Percentiles rank a stretch among this genome's conserved stretches.
These are phyloP conservation scores for Ganoderma boninense DNA, from an alignment of 1,284 basidiomycete genomes.

Conservation along the genomic window DNA sequence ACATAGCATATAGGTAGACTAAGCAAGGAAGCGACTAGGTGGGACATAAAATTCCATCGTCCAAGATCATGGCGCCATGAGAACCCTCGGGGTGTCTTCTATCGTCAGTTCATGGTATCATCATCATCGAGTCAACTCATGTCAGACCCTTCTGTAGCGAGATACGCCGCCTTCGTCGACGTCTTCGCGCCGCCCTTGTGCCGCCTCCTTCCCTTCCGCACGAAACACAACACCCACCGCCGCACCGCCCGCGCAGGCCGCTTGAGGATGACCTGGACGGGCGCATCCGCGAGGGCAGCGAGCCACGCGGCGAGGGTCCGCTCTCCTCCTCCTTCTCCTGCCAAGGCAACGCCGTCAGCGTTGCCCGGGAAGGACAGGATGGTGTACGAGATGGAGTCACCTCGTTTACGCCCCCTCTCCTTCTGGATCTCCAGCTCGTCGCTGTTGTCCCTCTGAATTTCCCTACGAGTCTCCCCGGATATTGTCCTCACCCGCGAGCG, in stretches of 20 bases:
- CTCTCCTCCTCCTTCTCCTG: too few species aligned
- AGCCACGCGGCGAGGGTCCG: neutral
- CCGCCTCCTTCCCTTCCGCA: neutral
- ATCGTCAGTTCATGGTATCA: neutral
- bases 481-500: neutral
- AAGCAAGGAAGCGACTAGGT: neutral
- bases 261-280: neutral
- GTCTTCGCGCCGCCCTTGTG: neutral
- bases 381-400: slow-evolving; percentile 9
- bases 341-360: slow-evolving; percentile 5
- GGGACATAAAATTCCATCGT: neutral
- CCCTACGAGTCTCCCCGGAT: too few species aligned
- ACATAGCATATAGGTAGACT: neutral
- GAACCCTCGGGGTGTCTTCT: neutral
- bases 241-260: neutral
- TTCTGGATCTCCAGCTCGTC: neutral
- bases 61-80: neutral
- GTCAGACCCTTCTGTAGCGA: neutral
- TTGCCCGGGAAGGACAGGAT: neutral
- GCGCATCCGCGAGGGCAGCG: neutral
- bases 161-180: neutral
- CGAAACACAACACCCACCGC: slow-evolving; percentile 4
- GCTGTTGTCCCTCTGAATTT: neutral
- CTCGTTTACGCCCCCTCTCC: slow-evolving; percentile 5
- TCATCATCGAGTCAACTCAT: neutral